phyloP scores from a whole-genome alignment of 148 eudicot genomes.

The Amaranthus hypochondriacus region DNA sequence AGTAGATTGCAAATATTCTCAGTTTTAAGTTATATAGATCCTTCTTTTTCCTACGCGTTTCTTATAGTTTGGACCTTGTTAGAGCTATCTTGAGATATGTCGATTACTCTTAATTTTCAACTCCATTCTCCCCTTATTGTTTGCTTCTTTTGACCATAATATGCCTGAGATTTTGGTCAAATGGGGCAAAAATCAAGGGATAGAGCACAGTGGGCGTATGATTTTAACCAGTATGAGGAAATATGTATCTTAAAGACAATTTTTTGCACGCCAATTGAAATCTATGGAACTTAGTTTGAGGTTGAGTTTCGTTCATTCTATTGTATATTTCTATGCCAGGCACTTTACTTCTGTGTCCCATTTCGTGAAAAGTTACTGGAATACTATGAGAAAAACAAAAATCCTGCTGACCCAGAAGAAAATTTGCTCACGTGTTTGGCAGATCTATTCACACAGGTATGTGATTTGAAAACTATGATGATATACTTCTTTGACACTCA shows the following conservation, averaged over 20 bases:
- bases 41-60: not conserved
- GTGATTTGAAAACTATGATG: not conserved
- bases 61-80: not conserved
- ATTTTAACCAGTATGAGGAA: not conserved
- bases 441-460: conserved; percentile 88
- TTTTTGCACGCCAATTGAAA: not conserved
- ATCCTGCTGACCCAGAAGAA: conserved; percentile 70
- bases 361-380: conserved; percentile 85
- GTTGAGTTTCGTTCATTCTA: not conserved
- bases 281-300: not conserved
- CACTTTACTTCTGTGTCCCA: conserved; percentile 91
- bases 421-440: conserved; percentile 91
- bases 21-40: not conserved
- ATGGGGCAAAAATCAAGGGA: not conserved
- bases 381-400: conserved; percentile 74
- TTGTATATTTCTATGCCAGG: conserved; percentile 43
- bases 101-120: not conserved
- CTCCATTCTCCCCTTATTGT: too few species aligned
- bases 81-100: not conserved
- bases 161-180: too few species aligned
- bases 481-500: not conserved
- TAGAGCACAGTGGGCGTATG: not conserved
- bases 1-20: not conserved
- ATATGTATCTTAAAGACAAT: not conserved
- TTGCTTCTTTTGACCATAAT: too few species aligned